Evolutionary conservation across 2,329 filamentous ascomycete genomes (phyloP), one percentile per base, ranked within the genome.

Genomic region (Rhytidhysteron rufulum): DNA sequence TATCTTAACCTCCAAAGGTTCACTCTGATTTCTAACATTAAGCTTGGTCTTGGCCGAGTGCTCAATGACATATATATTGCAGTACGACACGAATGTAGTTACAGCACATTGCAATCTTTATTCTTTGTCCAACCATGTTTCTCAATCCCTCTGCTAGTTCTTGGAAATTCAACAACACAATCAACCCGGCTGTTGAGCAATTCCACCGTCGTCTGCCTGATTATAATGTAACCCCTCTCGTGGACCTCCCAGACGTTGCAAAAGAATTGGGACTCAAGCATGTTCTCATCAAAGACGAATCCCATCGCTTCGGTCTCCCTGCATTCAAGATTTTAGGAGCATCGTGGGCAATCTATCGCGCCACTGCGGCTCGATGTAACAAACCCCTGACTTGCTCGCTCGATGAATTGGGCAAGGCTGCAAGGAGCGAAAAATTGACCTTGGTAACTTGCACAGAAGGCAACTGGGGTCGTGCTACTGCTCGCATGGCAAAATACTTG

Each of bases 271-370:
- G 76, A 0, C 40, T 65, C 4, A 44, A 49, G 5, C 66, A 72
- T 4, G 69, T 90, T 3, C 72, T 82, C 27, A 54, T 89, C 47
- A 91, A 91, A 55, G 79, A 89, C 51, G 86, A 91, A 60, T 80
- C 77, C 20, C 70, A 66, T 39, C 76, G 86, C 4, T 78, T 88
- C 27, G 81, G 82, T 0, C 70, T 90, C 2, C 83, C 84, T 0
- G 77, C 85, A 0, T 91, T 90, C 71, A 93, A 93, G 62, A 86
- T 90, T 32, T 74, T 90, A 0, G 87, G 86, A 16, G 86, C 86
- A 1, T 86, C 83, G 1, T 91, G 85, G 85, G 85, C 78, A 0
- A 73, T 78, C 3, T 83, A 79, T 50, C 74, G 77, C 5, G 78
- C 82, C 11, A 54, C 87, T 5, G 57, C 67, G 0, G 54, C 65